A percentile compares a stretch with the other conserved stretches of the same genome.
Evolutionary conservation across 2,329 filamentous ascomycete species (phyloP).

Genomic region (Neofusicoccum laricinum): DNA sequence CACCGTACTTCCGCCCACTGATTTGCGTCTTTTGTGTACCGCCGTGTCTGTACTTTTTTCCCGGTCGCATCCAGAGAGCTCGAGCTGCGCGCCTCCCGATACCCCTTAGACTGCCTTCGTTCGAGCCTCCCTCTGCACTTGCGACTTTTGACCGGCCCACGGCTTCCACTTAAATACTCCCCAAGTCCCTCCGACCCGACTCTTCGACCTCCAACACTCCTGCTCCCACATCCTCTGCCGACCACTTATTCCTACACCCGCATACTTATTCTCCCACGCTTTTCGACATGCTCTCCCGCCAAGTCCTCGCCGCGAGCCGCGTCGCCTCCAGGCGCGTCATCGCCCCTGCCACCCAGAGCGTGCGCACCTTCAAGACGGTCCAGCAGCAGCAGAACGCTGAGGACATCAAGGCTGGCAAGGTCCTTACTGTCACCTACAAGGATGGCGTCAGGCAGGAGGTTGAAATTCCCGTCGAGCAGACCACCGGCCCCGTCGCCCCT

Average conservation of each 20-base stretch:
- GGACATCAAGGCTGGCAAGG: constrained; percentile 15
- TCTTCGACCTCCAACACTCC: neutral
- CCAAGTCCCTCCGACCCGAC: neutral
- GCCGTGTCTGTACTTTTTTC: neutral
- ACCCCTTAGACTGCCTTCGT: neutral
- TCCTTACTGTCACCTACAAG: constrained; percentile 16
- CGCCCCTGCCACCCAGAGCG: constrained; percentile 5
- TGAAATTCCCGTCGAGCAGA: constrained; percentile 32
- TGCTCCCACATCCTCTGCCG: neutral
- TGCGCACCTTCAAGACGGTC: constrained; percentile 13
- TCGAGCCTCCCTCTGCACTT: constrained; percentile 9
- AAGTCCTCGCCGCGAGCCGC: constrained; percentile 4
- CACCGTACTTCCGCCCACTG: constrained; percentile 7
- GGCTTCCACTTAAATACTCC: neutral
- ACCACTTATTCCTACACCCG: neutral
- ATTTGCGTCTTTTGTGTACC: constrained; percentile 3
- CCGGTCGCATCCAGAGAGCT: neutral
- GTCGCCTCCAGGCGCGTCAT: constrained; percentile 15
- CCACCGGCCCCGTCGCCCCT: constrained; percentile 29
- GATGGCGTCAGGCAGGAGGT: constrained; percentile 16
- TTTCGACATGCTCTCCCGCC: constrained; percentile 11
- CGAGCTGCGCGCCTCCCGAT: neutral
- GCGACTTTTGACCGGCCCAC: neutral
- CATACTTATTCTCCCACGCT: neutral
- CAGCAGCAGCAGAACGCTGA: constrained; percentile 14